Conservation (phyloP, 345 rosid genomes). For the Acer yangbiense region DNA sequence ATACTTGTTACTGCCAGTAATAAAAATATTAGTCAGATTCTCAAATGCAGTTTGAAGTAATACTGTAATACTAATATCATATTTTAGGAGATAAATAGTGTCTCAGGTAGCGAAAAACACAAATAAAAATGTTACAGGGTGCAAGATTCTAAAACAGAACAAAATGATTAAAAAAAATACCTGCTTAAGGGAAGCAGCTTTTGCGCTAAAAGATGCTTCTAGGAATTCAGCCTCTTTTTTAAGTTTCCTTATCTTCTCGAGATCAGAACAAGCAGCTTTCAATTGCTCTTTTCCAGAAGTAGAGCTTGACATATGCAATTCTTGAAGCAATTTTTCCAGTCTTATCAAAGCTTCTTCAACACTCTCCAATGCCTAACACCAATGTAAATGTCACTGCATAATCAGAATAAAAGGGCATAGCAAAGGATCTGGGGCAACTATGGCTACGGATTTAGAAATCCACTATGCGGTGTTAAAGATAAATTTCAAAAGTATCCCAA, state of each 20-base stretch:
- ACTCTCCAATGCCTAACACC: conserved; percentile 80
- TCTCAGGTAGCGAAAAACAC: neutral
- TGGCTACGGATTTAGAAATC: neutral
- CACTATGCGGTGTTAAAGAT: conserved; percentile 11
- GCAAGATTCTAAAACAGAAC: neutral
- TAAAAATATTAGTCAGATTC: neutral
- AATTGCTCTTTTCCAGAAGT: conserved; percentile 81
- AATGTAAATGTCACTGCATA: conserved; percentile 22
- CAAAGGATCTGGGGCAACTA: conserved; percentile 6
- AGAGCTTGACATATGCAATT: conserved; percentile 74
- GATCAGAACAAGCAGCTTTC: conserved; percentile 96
- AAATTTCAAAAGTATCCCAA: neutral
- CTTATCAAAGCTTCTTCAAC: conserved; percentile 86
- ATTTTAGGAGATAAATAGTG: neutral
- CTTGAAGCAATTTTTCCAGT: conserved; percentile 82
- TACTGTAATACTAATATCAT: neutral
- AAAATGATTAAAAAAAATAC: conserved; percentile 35
- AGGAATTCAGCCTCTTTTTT: conserved; percentile 98
- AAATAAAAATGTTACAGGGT: neutral
- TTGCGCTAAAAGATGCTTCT: conserved; percentile 95
- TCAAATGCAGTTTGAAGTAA: neutral
- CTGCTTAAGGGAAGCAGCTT: conserved; percentile 85
- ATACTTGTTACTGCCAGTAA: neutral
- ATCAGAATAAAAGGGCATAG: conserved; percentile 14
- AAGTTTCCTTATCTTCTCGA: conserved; percentile 91